A percentile compares a stretch with the other conserved stretches of the same genome.
phyloP scores from a whole-genome alignment of 768 basidiomycete species.

The Sarcodon sp. region DNA sequence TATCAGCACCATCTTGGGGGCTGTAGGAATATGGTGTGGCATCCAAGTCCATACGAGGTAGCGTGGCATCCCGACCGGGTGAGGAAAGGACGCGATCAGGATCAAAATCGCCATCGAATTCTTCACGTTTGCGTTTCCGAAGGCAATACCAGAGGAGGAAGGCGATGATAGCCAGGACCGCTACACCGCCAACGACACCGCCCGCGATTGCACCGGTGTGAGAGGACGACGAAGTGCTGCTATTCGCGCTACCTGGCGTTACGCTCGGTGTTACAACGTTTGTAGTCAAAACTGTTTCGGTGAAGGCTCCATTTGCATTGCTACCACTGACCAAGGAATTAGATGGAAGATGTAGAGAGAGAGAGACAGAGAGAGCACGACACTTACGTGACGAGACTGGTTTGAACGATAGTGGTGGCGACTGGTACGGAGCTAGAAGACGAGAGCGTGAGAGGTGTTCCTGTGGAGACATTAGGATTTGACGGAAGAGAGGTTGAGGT shows the following conservation, averaged over 20 bases:
- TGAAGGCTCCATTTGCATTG: not conserved
- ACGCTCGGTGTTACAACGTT: not conserved
- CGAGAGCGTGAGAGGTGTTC: not conserved
- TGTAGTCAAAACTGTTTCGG: slow-evolving; percentile 3
- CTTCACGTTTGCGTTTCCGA: slow-evolving; percentile 12
- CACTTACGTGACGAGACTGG: not conserved
- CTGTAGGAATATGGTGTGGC: not conserved
- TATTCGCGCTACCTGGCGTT: not conserved
- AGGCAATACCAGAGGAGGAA: slow-evolving; percentile 7
- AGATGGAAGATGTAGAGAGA: not conserved
- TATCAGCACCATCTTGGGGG: not conserved
- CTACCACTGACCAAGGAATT: not conserved
- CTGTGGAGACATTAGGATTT: not conserved
- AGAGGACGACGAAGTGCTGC: not conserved
- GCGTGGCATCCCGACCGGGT: not conserved
- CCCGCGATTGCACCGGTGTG: slow-evolving; percentile 10
- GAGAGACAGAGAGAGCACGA: not conserved
- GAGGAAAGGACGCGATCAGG: slow-evolving; percentile 20
- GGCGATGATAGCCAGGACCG: slow-evolving; percentile 1
- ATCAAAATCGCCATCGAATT: slow-evolving; percentile 32
- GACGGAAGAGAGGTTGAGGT: not conserved
- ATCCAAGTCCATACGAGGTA: not conserved
- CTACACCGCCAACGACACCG: slow-evolving; percentile 7
- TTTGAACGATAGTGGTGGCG: not conserved
- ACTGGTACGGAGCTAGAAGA: not conserved